Percentiles rank a stretch among this genome's conserved stretches.
These are phyloP conservation scores for Kwoniella heveanensis DNA, from an alignment of 768 basidiomycete genomes.

Conservation along the genomic window DNA sequence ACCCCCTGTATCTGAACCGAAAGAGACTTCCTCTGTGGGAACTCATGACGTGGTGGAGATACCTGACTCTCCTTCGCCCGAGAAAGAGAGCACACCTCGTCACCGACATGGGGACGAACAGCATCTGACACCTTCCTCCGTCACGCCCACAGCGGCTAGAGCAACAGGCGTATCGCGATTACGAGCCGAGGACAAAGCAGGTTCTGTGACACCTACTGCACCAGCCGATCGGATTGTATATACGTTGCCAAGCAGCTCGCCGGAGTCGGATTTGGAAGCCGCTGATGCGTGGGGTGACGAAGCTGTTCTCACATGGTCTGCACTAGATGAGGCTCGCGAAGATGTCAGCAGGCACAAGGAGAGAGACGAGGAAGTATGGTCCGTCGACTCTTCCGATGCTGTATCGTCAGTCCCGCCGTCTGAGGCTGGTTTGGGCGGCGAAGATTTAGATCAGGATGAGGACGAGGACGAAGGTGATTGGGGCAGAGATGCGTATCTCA, in stretches of 20 bases:
- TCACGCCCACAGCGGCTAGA: background rate
- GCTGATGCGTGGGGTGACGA: constrained; percentile 25
- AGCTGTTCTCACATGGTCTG: constrained; percentile 24
- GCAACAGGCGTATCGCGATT: background rate
- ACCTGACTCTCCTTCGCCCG: background rate
- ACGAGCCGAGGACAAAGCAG: too few species aligned
- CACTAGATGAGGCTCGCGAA: background rate
- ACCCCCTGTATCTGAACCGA: background rate
- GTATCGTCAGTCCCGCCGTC: constrained; percentile 18
- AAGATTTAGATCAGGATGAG: constrained; percentile 22
- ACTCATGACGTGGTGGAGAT: background rate
- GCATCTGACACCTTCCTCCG: background rate
- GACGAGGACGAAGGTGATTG: constrained; percentile 34
- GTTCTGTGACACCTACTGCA: background rate
- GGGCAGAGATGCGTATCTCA: constrained; percentile 33
- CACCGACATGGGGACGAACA: background rate
- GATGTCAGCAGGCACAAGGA: background rate
- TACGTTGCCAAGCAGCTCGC: constrained; percentile 7
- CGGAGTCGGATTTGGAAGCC: background rate
- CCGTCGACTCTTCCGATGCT: background rate
- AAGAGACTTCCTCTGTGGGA: background rate
- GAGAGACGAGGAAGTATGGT: constrained; percentile 8
- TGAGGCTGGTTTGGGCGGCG: constrained; percentile 14
- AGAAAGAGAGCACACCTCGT: background rate
- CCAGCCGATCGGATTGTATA: constrained; percentile 1